Base-by-base conservation (phyloP, 2,329 filamentous ascomycete species). In the Trichophyton equinum region DNA sequence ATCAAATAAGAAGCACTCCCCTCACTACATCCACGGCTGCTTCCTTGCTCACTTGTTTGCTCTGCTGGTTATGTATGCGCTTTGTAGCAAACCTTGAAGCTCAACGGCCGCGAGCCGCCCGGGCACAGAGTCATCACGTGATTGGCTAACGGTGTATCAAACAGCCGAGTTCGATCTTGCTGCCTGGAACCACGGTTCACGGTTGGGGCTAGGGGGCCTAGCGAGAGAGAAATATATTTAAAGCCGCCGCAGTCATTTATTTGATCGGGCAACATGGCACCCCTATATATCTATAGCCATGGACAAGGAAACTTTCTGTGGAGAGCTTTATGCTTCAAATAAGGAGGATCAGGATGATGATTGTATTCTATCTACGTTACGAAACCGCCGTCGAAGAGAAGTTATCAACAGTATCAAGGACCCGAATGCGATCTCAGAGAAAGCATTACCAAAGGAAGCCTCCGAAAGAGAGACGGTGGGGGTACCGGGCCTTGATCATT, bases 251-350 rank as follows among this genome's bases (percentile, higher is more conserved):
- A 13, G 15, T 44, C n/a, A 44, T 44, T n/a, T 18, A 7, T n/a
- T 7, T 15, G 40, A 2, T 44, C n/a, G 6, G 11, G 27, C 22
- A 53, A 33, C 33, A 53, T 53, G 49, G 25, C 18, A 47, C 20
- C 8, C 20, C 20, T 47, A 53, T 30, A 53, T 30, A 30, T 33
- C 18, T 53, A 30, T 30, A 40, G 33, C 42, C 33, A 59, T 59
- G 42, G 68, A 65, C 62, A 76, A 76, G 65, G 64, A 67, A 61
- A 61, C 64, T 18, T 73, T 76, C 59, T 76, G 75, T 64, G 65
- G 62, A 15, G 69, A 67, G 20, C 67, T 77, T 7, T 73, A 75
- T 46, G 72, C 67, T 9, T 46, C 63, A 20, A 67, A 64, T 2
- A 70, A 71, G 49, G 66, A 67, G 25, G 65, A 70, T 33, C 63